Conservation (phyloP, 2,329 filamentous ascomycete species). For the Claviceps purpurea region DNA sequence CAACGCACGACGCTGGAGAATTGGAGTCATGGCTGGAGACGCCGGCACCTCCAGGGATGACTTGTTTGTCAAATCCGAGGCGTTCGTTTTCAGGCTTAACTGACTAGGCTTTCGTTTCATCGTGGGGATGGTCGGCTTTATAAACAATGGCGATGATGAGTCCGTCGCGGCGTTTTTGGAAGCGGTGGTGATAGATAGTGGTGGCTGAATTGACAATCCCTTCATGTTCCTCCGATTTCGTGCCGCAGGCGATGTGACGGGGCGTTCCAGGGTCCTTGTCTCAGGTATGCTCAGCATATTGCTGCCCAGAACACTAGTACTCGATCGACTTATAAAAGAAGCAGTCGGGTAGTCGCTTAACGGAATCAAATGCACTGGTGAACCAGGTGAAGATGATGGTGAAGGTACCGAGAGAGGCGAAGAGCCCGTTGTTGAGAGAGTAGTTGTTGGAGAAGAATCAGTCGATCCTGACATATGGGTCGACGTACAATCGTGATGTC, state of each 20-base stretch:
- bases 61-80: slow-evolving; percentile 38
- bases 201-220: slow-evolving; percentile 65
- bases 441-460: slow-evolving; percentile 90
- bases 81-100: slow-evolving; percentile 61
- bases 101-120: slow-evolving; percentile 66
- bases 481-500: slow-evolving; percentile 65
- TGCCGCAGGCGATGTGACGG: slow-evolving; percentile 55
- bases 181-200: slow-evolving; percentile 31
- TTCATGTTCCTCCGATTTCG: slow-evolving; percentile 72
- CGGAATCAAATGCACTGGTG: slow-evolving; percentile 61
- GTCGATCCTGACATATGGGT: slow-evolving; percentile 71
- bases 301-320: slow-evolving; percentile 8
- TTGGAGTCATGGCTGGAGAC: slow-evolving; percentile 42
- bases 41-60: slow-evolving; percentile 39
- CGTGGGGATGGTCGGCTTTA: slow-evolving; percentile 61
- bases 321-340: slow-evolving; percentile 36
- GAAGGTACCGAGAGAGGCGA: slow-evolving; percentile 83
- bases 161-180: slow-evolving; percentile 44
- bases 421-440: slow-evolving; percentile 82
- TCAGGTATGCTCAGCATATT: slow-evolving; percentile 29
- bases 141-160: slow-evolving; percentile 62
- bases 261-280: slow-evolving; percentile 32
- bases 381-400: slow-evolving; percentile 84
- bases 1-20: slow-evolving; percentile 47
- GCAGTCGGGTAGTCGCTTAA: slow-evolving; percentile 55